A percentile compares a stretch with the other conserved stretches of the same genome.
These are phyloP conservation scores for Sporothrix globosa DNA, from an alignment of 2,329 filamentous ascomycete species.

Conservation along the genomic window DNA sequence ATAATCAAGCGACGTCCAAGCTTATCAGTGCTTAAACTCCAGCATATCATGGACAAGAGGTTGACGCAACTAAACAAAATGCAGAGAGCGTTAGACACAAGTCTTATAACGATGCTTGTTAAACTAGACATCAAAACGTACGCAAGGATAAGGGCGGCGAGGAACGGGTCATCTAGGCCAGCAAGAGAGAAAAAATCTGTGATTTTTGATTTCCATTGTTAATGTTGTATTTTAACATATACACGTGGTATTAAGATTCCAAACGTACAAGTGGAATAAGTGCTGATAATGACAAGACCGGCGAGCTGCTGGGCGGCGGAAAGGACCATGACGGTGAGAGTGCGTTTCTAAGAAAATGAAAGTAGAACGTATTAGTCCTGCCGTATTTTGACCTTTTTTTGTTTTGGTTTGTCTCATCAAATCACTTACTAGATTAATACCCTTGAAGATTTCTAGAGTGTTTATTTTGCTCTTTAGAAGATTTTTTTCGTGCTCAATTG, in stretches of 20 bases:
- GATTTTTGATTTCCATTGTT: not conserved
- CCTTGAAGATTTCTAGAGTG: constrained; percentile 26
- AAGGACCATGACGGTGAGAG: constrained; percentile 30
- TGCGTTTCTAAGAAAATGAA: constrained; percentile 18
- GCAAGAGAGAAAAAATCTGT: constrained; percentile 17
- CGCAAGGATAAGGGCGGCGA: not conserved
- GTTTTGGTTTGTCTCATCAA: no score
- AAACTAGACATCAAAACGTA: not conserved
- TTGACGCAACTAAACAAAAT: not conserved
- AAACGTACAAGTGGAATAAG: constrained; percentile 10
- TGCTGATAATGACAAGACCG: constrained; percentile 24
- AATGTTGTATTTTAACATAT: not conserved
- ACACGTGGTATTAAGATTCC: no score
- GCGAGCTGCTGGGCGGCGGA: constrained; percentile 28
- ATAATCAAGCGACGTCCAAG: constrained; percentile 6
- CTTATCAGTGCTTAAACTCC: not conserved
- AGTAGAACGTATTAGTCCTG: not conserved
- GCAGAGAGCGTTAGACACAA: not conserved
- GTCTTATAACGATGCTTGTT: no score
- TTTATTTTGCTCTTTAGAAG: constrained; percentile 8
- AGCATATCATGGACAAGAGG: constrained; percentile 1
- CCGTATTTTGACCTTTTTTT: no score
- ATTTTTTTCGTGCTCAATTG: constrained; percentile 30
- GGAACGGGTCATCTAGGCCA: constrained; percentile 1
- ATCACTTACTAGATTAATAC: constrained; percentile 25